These are phyloP conservation scores for Ploettnerulaceae sp. DNA, from an alignment of 2,329 filamentous ascomycete genomes.

Conservation along the genomic window DNA sequence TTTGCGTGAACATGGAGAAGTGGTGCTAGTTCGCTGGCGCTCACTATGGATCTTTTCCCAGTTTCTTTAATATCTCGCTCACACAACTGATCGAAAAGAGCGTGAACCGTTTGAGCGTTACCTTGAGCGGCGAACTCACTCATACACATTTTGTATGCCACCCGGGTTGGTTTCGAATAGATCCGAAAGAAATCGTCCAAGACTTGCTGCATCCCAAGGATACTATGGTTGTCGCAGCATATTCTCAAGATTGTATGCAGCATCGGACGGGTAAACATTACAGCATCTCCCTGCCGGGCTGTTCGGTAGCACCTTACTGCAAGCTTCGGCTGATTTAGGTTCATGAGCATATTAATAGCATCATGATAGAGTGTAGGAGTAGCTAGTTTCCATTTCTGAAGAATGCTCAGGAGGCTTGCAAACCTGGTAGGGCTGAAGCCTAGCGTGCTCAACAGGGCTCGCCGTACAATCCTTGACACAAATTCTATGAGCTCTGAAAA, in stretches of 20 bases:
- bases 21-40: conserved; percentile 40
- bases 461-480: conserved; percentile 17
- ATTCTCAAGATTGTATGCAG: conserved; percentile 32
- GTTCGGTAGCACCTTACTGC: conserved; percentile 26
- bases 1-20: conserved; percentile 69
- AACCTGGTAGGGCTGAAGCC: conserved; percentile 16
- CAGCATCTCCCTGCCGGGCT: conserved; percentile 12
- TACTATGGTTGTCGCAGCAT: conserved; percentile 31
- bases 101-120: conserved; percentile 40
- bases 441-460: conserved; percentile 17
- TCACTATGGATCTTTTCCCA: background rate
- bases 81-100: conserved; percentile 40
- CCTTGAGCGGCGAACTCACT: conserved; percentile 42
- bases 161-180: conserved; percentile 27
- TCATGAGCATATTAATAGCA: conserved; percentile 20
- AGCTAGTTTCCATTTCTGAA: conserved; percentile 23
- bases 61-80: conserved; percentile 11
- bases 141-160: conserved; percentile 34
- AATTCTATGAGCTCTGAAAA: conserved; percentile 17
- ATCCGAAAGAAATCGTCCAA: conserved; percentile 36
- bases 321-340: conserved; percentile 18
- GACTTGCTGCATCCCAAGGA: conserved; percentile 35
- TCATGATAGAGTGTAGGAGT: conserved; percentile 19
- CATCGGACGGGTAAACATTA: conserved; percentile 17
- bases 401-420: conserved; percentile 17